Evolutionary conservation across 1,284 basidiomycete species (phyloP), one percentile per base, ranked within the genome.

Genomic region (Rhodofomes roseus): DNA sequence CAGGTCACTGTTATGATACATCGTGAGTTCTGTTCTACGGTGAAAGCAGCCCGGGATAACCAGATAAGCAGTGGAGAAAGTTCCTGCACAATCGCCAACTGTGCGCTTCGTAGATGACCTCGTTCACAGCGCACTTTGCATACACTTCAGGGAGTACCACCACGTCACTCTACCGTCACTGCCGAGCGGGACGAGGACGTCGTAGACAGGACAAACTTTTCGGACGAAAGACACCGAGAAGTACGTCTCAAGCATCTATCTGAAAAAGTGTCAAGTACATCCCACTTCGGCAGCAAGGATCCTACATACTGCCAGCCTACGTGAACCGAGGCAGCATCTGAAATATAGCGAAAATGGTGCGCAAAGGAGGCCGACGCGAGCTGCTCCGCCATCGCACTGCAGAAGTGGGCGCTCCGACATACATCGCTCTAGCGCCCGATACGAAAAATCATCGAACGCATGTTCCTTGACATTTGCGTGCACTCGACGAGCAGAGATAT

Each of bases 1-100:
- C 14, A 98, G 76, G 48, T 83, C 74, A 0, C 92, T 94, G n/a
- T n/a, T n/a, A 37, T 44, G 16, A 40, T n/a, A 25, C 27, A 18
- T 4, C 18, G 23, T 48, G 25, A 48, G 46, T 29, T 7, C 25
- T 27, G 11, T 27, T n/a, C 11, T 25, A 16, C 11, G 11, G 14
- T 12, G 22, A 16, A 4, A 27, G 44, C 25, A 20, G 12, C 16
- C 44, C 44, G 22, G 8, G 22, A 48, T 29, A 7, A 6, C 22
- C 16, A 48, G 29, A 31, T 9, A 14, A 56, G 12, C 7, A 56
- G 54, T 6, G 31, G 18, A 11, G 46, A 3, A 48, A 18, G 25
- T 46, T 39, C 37, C 12, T 36, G 37, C 9, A 6, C 16, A 39
- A 39, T 11, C 31, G 5, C 5, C 31, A 34, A 4, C 5, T 5